Evolutionary conservation across 306 rosid genomes (phyloP), one percentile per base, ranked within the genome.

Genomic region (Elaeagnus macrophylla): DNA sequence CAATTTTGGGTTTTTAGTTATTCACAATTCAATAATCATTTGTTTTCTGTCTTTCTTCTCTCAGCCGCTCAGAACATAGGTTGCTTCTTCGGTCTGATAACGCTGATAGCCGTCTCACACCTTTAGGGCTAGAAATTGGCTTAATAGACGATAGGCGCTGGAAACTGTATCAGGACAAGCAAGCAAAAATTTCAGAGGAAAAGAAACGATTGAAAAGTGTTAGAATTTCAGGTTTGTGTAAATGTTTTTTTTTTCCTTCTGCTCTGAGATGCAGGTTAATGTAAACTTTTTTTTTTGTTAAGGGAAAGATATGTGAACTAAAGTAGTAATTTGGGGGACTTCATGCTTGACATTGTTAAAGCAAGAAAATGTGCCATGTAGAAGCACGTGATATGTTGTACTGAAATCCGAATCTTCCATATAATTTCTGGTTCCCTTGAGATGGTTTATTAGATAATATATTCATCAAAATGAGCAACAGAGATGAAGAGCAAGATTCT

Each of bases 21-120:
- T 19, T 51, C 10, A 37, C 17, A 17, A 57, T 5, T n/a, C 55
- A 19, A 19, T 32, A 48, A 36, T 10, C 12, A 5, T n/a, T n/a
- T n/a, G n/a, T 39, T 57, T 54, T 14, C 11, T 67, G 36, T 54
- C 61, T 67, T 60, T 67, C 53, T 51, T 57, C 61, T 66, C 37
- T 45, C 72, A 89, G 97, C 81, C 97, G 95, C 74, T 91, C 97
- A 53, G 97, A 91, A 81, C 96, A 91, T 68, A 86, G 97, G 43
- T 67, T 91, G 70, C 95, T 91, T 54, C 85, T 91, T 61, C 82
- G 97, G 71, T 86, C 93, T 7, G 97, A 91, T 69, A 91, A 91
- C 64, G 97, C 97, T 37, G 97, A 91, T 71, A 86, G 93, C 66
- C 97, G 96, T 50, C 94, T 86, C 60, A 86, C 96, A 37, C 96